phyloP scores from a whole-genome alignment of 176 grass and related monocot genomes.

The Carex pumila region DNA sequence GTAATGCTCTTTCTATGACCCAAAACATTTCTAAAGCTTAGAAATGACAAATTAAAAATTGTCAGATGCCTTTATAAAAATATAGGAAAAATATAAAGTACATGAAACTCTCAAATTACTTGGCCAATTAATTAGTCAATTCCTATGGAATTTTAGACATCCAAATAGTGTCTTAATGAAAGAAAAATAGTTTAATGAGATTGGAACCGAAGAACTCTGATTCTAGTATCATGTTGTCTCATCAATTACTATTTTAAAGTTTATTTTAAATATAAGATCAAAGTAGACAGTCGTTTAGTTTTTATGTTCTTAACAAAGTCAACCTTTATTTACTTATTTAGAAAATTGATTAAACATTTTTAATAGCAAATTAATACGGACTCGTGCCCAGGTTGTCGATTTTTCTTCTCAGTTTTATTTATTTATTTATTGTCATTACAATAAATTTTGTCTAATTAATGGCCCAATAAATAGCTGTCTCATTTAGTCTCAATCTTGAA shows the following conservation, averaged over 20 bases:
- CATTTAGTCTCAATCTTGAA: constrained; percentile 8
- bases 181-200: too few relatives aligned
- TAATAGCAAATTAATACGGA: too few relatives aligned
- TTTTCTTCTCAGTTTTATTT: not conserved
- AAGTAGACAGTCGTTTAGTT: not conserved
- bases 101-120: too few relatives aligned
- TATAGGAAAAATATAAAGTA: too few relatives aligned
- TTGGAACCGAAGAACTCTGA: too few relatives aligned
- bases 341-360: not conserved
- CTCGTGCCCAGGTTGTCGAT: not conserved
- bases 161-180: too few relatives aligned
- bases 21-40: not conserved
- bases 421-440: not conserved
- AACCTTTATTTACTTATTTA: not conserved
- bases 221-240: too few relatives aligned
- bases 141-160: too few relatives aligned
- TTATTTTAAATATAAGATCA: too few relatives aligned
- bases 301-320: not conserved
- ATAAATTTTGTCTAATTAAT: not conserved
- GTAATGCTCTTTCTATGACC: not conserved
- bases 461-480: not conserved
- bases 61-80: not conserved
- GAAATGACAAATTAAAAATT: not conserved
- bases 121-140: too few relatives aligned
- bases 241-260: too few relatives aligned